Evolutionary conservation across 176 grass and related monocot species (phyloP).

Genomic region (Dactylis glomerata): DNA sequence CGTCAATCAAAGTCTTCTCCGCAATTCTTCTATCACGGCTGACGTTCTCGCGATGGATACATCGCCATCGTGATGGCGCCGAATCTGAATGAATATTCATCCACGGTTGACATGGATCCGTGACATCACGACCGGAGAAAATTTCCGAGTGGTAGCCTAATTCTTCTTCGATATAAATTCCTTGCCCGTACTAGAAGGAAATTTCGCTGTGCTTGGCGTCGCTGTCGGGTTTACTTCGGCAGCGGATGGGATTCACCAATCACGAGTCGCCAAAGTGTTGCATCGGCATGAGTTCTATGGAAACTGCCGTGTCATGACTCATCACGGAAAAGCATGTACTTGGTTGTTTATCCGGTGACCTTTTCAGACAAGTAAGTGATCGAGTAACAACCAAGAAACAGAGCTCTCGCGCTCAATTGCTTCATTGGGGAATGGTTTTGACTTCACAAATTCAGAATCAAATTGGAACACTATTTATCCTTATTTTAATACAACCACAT

Average conservation of each 20-base stretch:
- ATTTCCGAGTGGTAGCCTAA: not conserved
- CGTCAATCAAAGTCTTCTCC: slow-evolving; percentile 2
- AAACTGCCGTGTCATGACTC: not conserved
- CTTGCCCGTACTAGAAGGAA: not conserved
- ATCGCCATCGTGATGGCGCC: not conserved
- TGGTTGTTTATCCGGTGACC: not conserved
- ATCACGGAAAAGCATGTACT: not conserved
- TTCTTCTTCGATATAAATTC: not conserved
- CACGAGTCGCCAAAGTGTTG: not conserved
- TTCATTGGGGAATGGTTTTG: not conserved
- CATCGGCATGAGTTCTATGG: not conserved
- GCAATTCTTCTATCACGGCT: not conserved
- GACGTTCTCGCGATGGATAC: not conserved
- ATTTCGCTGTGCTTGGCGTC: not conserved
- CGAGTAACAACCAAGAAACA: not conserved
- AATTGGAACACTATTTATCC: not conserved
- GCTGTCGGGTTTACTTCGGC: not conserved
- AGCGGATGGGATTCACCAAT: not conserved
- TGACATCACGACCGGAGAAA: not conserved
- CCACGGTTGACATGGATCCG: not conserved
- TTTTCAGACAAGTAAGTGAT: slow-evolving; percentile 13
- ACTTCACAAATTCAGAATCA: not conserved
- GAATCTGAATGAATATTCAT: slow-evolving; percentile 8
- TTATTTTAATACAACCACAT: not conserved
- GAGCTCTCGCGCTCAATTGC: not conserved